A percentile compares a stretch with the other conserved stretches of the same genome.
Evolutionary conservation across 148 eudicot species (phyloP).

Genomic region (Amaranthus hypochondriacus): DNA sequence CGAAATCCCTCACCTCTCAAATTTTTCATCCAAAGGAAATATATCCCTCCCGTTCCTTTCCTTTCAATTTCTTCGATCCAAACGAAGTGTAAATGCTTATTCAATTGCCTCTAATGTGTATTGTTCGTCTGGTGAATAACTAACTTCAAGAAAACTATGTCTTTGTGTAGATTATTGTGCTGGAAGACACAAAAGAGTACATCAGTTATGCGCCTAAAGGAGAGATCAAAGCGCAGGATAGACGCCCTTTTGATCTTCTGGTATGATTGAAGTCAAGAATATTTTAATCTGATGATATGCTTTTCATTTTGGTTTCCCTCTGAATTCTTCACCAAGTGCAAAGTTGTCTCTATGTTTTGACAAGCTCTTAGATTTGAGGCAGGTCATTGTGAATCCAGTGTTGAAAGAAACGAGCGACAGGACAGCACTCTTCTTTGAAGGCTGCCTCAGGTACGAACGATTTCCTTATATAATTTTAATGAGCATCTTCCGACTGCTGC

Average conservation of each 20-base stretch:
- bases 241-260: constrained; percentile 89
- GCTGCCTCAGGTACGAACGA: constrained; percentile 71
- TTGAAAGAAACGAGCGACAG: constrained; percentile 61
- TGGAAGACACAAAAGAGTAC: constrained; percentile 85
- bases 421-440: constrained; percentile 87
- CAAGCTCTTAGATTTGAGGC: constrained; percentile 35
- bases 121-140: too few species aligned
- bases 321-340: not conserved
- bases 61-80: too few species aligned
- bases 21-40: too few species aligned
- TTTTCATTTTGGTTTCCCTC: constrained; percentile 7
- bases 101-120: too few species aligned
- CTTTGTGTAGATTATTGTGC: constrained; percentile 63
- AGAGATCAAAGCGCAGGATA: constrained; percentile 62
- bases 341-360: constrained; percentile 18
- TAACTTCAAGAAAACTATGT: not conserved
- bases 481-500: not conserved
- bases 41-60: too few species aligned
- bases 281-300: not conserved
- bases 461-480: not conserved
- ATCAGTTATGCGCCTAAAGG: constrained; percentile 71
- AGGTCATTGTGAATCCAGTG: constrained; percentile 85
- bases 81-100: too few species aligned
- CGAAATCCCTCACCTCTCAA: too few species aligned
- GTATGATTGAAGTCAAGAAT: constrained; percentile 36